Evolutionary conservation across 768 basidiomycete genomes (phyloP).

Genomic region (Cyclocybe aegerita): DNA sequence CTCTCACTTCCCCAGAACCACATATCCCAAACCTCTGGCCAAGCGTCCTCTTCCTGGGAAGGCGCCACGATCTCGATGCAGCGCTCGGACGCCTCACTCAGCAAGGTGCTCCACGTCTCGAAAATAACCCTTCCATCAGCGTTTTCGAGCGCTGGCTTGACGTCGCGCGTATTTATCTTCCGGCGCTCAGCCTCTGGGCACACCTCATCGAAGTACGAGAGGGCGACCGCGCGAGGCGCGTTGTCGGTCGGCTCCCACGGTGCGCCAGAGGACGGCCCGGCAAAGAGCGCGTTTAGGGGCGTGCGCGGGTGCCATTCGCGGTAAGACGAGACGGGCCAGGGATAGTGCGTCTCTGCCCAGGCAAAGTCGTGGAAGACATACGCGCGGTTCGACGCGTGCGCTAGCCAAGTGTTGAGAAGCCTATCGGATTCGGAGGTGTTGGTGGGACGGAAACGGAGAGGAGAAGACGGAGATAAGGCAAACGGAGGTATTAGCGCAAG

Average conservation of each 20-base stretch:
- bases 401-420: slow-evolving; percentile 51
- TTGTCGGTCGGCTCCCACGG: slow-evolving; percentile 39
- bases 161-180: slow-evolving; percentile 35
- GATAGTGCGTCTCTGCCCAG: slow-evolving; percentile 45
- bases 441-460: too few relatives aligned
- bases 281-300: slow-evolving; percentile 43
- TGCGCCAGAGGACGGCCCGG: slow-evolving; percentile 47
- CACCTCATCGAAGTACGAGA: slow-evolving; percentile 42
- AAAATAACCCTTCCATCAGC: slow-evolving; percentile 35
- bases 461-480: too few relatives aligned
- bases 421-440: slow-evolving; percentile 19
- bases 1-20: slow-evolving; percentile 41
- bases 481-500: too few relatives aligned
- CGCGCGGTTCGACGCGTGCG: slow-evolving; percentile 47
- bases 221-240: slow-evolving; percentile 46
- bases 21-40: slow-evolving; percentile 47
- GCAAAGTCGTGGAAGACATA: slow-evolving; percentile 52
- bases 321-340: slow-evolving; percentile 33
- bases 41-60: slow-evolving; percentile 32
- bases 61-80: slow-evolving; percentile 44
- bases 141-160: slow-evolving; percentile 35
- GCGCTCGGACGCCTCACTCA: slow-evolving; percentile 38
- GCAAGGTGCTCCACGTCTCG: slow-evolving; percentile 36
- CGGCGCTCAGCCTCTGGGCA: slow-evolving; percentile 41
- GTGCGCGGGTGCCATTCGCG: slow-evolving; percentile 30